Base-by-base conservation (phyloP, 2,329 filamentous ascomycete species). In the Emmonsiellopsis sp. region DNA sequence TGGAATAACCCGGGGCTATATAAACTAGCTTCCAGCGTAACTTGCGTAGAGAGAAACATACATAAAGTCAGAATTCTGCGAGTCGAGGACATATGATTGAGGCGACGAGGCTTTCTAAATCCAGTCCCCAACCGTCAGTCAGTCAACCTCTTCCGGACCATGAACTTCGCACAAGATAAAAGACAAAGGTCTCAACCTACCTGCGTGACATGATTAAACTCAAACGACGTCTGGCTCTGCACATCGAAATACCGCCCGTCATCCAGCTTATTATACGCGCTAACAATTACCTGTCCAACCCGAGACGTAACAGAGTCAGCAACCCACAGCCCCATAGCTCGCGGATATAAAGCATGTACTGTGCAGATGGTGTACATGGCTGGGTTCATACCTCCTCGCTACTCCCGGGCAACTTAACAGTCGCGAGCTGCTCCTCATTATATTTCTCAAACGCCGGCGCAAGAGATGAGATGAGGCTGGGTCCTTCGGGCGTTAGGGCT, bases 381-480 rank as follows among this genome's bases (percentile, higher is more conserved):
- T 52, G 42, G n/a, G 14, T 11, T 48, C 74, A 52, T 66, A 94
- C 89, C 73, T 86, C 74, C 69, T 89, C 84, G 70, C 83, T 92
- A 67, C 87, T 83, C 33, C 90, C 90, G 0, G 92, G 92, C 53
- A 98, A 81, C 78, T 94, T 95, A 57, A 88, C 85, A 13, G 90
- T 90, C 48, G 84, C 75, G 70, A 96, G 87, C 72, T 98, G 93
- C 71, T 91, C 86, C 73, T 98, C 92, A 64, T 97, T 96, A 80
- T 98, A 97, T 72, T 87, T 89, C 72, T 91, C 79, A 69, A 95
- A 94, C 0, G 93, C 90, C 0, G 90, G 87, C 6, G 79, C 81
- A 51, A 96, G 85, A 58, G 87, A 83, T 56, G 82, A 74, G 53
- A 91, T 74, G 57, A 93, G 75, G 53, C 79, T 75, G 39, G 84